Conservation (phyloP, 371 early-diverging fungal species). For the Lichtheimia ramosa region DNA sequence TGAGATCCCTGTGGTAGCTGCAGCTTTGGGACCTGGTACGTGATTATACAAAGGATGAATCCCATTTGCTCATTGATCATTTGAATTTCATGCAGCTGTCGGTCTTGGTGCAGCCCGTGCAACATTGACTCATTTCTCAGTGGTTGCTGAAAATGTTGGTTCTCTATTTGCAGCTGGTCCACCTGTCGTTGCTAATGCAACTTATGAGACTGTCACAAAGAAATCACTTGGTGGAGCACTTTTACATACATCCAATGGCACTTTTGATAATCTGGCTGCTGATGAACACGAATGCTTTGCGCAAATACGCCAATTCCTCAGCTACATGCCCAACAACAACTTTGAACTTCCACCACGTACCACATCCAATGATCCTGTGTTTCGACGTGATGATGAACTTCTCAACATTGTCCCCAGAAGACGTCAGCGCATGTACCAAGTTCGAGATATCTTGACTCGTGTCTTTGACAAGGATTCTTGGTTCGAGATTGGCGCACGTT, state of each 20-base stretch:
- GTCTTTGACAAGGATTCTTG: constrained; percentile 37
- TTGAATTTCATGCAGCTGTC: constrained; percentile 22
- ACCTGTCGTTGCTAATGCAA: constrained; percentile 44
- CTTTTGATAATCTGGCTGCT: constrained; percentile 40
- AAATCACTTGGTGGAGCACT: constrained; percentile 37
- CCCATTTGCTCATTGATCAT: no score
- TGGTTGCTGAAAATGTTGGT: constrained; percentile 32
- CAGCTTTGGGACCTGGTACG: constrained; percentile 41
- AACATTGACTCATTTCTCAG: constrained; percentile 44
- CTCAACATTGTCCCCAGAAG: constrained; percentile 37
- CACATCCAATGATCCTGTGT: constrained; percentile 17
- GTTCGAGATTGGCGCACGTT: constrained; percentile 47
- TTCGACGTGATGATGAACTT: constrained; percentile 36
- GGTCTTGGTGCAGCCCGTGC: constrained; percentile 46
- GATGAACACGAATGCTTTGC: constrained; percentile 41
- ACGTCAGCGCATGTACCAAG: constrained; percentile 42
- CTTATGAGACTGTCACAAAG: constrained; percentile 43
- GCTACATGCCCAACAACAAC: constrained; percentile 37
- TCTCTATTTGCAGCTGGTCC: constrained; percentile 47
- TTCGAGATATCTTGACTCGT: constrained; percentile 32
- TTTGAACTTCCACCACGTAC: constrained; percentile 26
- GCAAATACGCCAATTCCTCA: constrained; percentile 35
- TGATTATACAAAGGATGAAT: neutral
- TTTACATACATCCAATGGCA: constrained; percentile 40
- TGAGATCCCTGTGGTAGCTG: constrained; percentile 42